Percentiles rank a stretch among this genome's conserved stretches.
These are phyloP conservation scores for Podila minutissima DNA, from an alignment of 192 early-diverging fungal species.

Conservation along the genomic window DNA sequence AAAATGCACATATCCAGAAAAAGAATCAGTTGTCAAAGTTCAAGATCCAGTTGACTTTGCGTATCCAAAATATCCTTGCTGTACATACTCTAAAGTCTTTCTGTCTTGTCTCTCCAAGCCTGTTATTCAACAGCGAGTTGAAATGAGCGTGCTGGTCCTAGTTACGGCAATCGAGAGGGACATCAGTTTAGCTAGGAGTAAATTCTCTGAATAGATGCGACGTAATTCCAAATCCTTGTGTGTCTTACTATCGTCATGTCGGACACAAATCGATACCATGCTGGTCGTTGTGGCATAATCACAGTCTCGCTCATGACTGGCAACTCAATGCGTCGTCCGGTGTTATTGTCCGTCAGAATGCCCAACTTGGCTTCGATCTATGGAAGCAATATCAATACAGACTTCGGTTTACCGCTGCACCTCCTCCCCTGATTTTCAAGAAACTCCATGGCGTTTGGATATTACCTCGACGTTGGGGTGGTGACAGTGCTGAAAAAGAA, in stretches of 20 bases:
- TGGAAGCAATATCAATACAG: not conserved
- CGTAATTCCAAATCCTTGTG: not conserved
- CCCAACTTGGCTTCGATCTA: slow-evolving; percentile 97
- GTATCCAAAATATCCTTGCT: not conserved
- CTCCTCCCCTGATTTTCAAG: not conserved
- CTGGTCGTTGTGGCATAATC: slow-evolving; percentile 6
- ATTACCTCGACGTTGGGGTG: slow-evolving; percentile 64
- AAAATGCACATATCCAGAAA: not conserved
- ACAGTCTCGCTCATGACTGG: slow-evolving; percentile 75
- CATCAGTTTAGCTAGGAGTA: not conserved
- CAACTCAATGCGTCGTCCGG: slow-evolving; percentile 65
- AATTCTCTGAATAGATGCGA: not conserved
- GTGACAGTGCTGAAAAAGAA: slow-evolving; percentile 66
- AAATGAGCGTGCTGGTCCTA: slow-evolving; percentile 85
- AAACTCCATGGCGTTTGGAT: not conserved
- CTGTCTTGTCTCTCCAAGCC: slow-evolving; percentile 64
- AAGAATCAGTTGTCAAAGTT: not conserved
- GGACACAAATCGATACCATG: slow-evolving; percentile 74
- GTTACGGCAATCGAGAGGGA: not conserved
- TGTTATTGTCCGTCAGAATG: slow-evolving; percentile 73
- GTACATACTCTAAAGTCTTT: slow-evolving; percentile 50
- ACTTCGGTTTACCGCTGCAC: not conserved
- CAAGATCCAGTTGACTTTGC: not conserved
- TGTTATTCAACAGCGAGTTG: slow-evolving; percentile 83
- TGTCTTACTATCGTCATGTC: slow-evolving; percentile 78